Evolutionary conservation across 352 stramenopile species (phyloP), one percentile per base, ranked within the genome.

Genomic region (Phytophthora nicotianae): DNA sequence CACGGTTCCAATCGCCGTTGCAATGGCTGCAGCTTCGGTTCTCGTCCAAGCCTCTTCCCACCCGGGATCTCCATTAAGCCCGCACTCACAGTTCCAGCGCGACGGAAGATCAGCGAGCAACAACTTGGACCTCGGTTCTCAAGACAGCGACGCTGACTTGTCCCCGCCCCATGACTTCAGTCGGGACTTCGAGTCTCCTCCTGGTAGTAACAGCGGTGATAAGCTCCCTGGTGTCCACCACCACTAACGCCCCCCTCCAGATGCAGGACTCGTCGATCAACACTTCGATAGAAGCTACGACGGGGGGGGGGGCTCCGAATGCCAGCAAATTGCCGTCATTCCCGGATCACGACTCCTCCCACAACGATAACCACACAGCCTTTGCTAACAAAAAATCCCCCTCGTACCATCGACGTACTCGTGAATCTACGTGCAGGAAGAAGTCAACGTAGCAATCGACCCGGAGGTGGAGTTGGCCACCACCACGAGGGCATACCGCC

Each of bases 11-110:
- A 53, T 59, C 32, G 29, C 23, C 10, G 21, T 49, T 38, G 58
- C 33, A 21, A 7, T 58, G 48, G 49, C 29, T 35, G 49, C 49
- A 49, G 41, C 49, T 49, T 40, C 23, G 46, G 58, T 48, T 54
- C 21, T 59, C 17, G 29, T 32, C 6, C 37, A 65, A 49, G 41
- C 13, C 8, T 47, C 23, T 6, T 53, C 40, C 3, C 19, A 33
- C n/a, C 13, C 45, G 5, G 33, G 46, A 9, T 63, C 55, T 32
- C 35, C 24, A 8, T 17, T 50, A 5, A 56, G 21, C 14, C 32
- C 33, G 5, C 45, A 49, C 47, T 55, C 33, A 3, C 23, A 48
- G 16, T 42, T 50, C 26, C 50, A 45, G 17, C 43, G 55, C 19
- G 42, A 54, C n/a, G 54, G 32, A 16, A 54, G 13, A 10, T 62